Evolutionary conservation across 1,139 yeast species (phyloP).

Genomic region (Taphrina confusa): DNA sequence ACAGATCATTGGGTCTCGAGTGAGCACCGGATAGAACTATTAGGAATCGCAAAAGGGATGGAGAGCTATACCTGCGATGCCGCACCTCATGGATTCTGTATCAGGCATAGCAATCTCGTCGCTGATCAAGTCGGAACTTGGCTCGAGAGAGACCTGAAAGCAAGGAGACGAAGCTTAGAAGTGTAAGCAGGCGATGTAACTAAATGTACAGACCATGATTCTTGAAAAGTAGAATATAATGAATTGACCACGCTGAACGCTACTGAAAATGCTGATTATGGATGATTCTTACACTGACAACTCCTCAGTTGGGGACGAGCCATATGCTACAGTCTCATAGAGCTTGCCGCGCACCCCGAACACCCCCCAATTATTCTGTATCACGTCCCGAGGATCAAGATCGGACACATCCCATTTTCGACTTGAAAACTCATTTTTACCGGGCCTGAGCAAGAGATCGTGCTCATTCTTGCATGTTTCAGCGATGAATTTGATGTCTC

Average conservation of each 20-base stretch:
- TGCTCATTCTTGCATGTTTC: slow-evolving; percentile 27
- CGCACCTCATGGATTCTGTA: slow-evolving; percentile 28
- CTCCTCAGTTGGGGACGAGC: slow-evolving; percentile 14
- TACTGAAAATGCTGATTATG: not conserved
- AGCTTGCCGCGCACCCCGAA: slow-evolving; percentile 34
- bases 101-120: slow-evolving; percentile 26
- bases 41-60: slow-evolving; percentile 11
- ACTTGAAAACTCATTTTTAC: slow-evolving; percentile 30
- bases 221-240: too few species aligned
- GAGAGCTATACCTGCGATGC: slow-evolving; percentile 21
- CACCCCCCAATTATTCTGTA: slow-evolving; percentile 34
- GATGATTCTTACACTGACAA: not conserved
- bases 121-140: slow-evolving; percentile 23
- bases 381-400: slow-evolving; percentile 26
- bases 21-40: not conserved
- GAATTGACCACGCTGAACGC: slow-evolving; percentile 10
- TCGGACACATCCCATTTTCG: slow-evolving; percentile 34
- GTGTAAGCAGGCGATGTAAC: too few species aligned
- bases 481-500: slow-evolving; percentile 55
- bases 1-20: slow-evolving; percentile 16
- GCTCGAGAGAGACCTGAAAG: slow-evolving; percentile 9
- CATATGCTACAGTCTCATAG: slow-evolving; percentile 29
- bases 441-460: slow-evolving; percentile 28
- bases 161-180: too few species aligned
- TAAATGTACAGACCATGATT: too few species aligned